Conservation (phyloP, 1,284 basidiomycete genomes). For the Boletus albobrunnescens region DNA sequence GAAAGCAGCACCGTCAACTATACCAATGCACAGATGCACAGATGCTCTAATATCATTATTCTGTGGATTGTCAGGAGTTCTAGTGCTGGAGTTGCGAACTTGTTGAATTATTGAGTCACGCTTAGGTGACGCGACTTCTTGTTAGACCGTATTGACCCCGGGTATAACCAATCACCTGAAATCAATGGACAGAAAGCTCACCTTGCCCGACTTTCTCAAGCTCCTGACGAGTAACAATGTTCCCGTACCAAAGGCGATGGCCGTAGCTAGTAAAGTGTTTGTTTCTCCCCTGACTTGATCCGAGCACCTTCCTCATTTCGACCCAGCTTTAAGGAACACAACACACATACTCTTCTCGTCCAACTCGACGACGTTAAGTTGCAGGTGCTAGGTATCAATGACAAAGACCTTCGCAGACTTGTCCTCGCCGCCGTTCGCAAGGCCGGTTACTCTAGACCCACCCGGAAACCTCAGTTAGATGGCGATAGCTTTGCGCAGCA, state of each 20-base stretch:
- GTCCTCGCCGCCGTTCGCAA: slow-evolving; percentile 63
- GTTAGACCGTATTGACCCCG: too few relatives aligned
- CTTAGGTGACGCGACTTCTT: too few relatives aligned
- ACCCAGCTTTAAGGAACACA: slow-evolving; percentile 69
- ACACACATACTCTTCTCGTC: slow-evolving; percentile 57
- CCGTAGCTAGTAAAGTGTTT: slow-evolving; percentile 73
- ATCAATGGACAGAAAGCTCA: slow-evolving; percentile 48
- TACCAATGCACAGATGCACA: slow-evolving; percentile 24
- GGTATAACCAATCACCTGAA: too few relatives aligned
- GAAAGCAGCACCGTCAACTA: slow-evolving; percentile 16
- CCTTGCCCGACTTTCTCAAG: slow-evolving; percentile 73
- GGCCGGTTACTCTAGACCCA: slow-evolving; percentile 47
- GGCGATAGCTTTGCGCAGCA: background rate
- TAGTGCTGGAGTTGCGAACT: background rate
- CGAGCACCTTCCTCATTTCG: slow-evolving; percentile 7
- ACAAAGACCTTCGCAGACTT: slow-evolving; percentile 66
- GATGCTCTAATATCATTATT: background rate
- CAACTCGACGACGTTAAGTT: slow-evolving; percentile 61
- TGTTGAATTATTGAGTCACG: slow-evolving; percentile 2
- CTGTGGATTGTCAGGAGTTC: slow-evolving; percentile 6
- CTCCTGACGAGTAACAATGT: slow-evolving; percentile 61
- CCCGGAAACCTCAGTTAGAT: slow-evolving; percentile 7
- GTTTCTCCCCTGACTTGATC: slow-evolving; percentile 23
- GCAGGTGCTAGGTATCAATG: slow-evolving; percentile 51
- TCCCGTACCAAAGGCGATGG: slow-evolving; percentile 72